These are phyloP conservation scores for Cutaneotrichosporon spelunceum DNA, from an alignment of 1,284 basidiomycete genomes.

Conservation along the genomic window DNA sequence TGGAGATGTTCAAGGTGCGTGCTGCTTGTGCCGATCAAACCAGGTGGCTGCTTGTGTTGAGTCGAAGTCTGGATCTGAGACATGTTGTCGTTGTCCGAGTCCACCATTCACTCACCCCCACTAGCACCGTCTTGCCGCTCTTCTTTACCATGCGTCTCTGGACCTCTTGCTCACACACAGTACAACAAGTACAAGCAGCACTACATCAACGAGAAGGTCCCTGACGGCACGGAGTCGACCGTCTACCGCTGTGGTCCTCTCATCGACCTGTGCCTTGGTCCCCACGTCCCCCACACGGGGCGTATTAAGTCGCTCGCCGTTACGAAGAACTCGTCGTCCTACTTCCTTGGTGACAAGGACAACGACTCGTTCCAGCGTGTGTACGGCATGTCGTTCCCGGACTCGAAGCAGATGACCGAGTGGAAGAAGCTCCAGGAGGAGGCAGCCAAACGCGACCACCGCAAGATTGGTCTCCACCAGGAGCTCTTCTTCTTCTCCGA, in stretches of 20 bases:
- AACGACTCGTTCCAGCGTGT: conserved; percentile 96
- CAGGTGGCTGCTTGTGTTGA: too few relatives aligned
- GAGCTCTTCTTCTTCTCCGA: conserved; percentile 99
- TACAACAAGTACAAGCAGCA: conserved; percentile 99
- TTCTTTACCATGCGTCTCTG: neutral
- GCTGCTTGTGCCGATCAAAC: conserved; percentile 15
- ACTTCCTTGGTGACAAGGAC: conserved; percentile 91
- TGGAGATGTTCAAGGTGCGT: conserved; percentile 91
- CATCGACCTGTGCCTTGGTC: conserved; percentile 95
- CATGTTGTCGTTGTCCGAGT: too few relatives aligned
- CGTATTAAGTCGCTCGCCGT: conserved; percentile 96
- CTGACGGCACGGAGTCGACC: conserved; percentile 94
- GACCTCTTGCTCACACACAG: conserved; percentile 53
- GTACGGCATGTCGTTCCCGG: conserved; percentile 99
- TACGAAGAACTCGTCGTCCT: conserved; percentile 97
- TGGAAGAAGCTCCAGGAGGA: conserved; percentile 96
- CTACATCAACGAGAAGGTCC: conserved; percentile 92
- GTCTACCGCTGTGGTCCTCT: conserved; percentile 99
- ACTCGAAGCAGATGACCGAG: conserved; percentile 90
- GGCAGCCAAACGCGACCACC: conserved; percentile 94
- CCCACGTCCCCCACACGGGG: conserved; percentile 96
- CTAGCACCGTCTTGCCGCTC: too few relatives aligned
- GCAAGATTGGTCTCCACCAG: conserved; percentile 94
- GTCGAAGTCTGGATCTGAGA: too few relatives aligned
- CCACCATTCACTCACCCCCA: too few relatives aligned